Percentiles rank a stretch among this genome's conserved stretches.
Conservation (phyloP, 176 grass and related monocot species). For the Cenchrus americanus region DNA sequence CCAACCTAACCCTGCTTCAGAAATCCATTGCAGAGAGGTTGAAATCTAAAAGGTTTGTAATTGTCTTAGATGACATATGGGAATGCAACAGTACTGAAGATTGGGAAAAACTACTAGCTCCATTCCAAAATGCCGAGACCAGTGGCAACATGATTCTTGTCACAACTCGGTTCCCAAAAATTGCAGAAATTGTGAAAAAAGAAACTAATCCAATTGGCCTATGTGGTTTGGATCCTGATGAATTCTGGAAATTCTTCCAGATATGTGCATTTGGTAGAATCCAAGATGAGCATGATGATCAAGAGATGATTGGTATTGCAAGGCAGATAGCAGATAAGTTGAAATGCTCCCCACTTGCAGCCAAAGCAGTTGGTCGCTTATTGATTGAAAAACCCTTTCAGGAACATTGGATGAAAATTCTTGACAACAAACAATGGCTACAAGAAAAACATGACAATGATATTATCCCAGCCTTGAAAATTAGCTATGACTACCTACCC, state of each 20-base stretch:
- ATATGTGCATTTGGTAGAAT: constrained; percentile 5
- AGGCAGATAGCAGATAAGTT: neutral
- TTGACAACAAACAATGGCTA: constrained; percentile 25
- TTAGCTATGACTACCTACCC: constrained; percentile 38
- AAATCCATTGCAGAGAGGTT: neutral
- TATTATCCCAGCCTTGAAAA: constrained; percentile 27
- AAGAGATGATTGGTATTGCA: neutral
- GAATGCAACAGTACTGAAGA: neutral
- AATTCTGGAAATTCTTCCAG: constrained; percentile 23
- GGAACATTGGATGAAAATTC: constrained; percentile 8
- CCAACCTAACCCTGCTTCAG: neutral
- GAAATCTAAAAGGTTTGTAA: constrained; percentile 12
- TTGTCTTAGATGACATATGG: constrained; percentile 46
- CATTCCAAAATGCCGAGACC: neutral
- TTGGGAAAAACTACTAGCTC: constrained; percentile 12
- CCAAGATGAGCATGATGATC: neutral
- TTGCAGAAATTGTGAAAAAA: neutral
- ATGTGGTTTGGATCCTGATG: constrained; percentile 14
- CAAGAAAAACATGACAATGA: neutral
- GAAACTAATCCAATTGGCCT: neutral
- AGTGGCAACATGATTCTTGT: constrained; percentile 29
- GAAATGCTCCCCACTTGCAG: constrained; percentile 22
- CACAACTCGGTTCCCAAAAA: constrained; percentile 12
- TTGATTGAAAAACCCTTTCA: neutral
- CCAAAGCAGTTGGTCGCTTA: constrained; percentile 14